Evolutionary conservation across 805 yeast genomes (phyloP).

Genomic region (Barnettozyma californica): DNA sequence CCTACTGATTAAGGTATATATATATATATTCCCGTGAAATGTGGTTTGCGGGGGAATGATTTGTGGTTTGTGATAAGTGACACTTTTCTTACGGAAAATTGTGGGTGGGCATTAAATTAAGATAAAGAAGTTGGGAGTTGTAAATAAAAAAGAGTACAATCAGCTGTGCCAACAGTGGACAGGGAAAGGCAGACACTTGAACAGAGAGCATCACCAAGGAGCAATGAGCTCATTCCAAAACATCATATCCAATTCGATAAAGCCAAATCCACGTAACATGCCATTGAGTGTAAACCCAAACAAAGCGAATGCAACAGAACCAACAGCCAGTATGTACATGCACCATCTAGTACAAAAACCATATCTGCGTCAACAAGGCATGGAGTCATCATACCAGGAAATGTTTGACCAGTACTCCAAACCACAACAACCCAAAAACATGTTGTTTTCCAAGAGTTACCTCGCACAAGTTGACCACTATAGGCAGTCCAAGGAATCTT

Average conservation of each 20-base stretch:
- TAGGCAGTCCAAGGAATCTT: background rate
- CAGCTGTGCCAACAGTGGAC: background rate
- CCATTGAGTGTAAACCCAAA: background rate
- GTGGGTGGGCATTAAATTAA: background rate
- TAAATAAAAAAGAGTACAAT: background rate
- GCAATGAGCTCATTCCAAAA: background rate
- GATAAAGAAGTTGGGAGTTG: background rate
- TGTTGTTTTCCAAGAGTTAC: background rate
- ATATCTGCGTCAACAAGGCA: background rate
- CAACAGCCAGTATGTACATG: background rate
- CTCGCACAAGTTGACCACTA: background rate
- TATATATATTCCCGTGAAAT: background rate
- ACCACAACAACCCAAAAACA: background rate
- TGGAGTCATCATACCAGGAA: constrained; percentile 1
- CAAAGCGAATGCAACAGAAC: background rate
- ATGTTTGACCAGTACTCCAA: constrained; percentile 3
- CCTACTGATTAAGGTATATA: too few species aligned
- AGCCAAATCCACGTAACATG: background rate
- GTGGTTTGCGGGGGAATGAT: background rate
- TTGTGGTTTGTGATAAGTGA: background rate
- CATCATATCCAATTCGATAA: background rate
- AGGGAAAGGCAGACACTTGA: background rate
- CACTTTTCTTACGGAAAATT: background rate
- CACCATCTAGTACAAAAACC: background rate
- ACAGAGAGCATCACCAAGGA: background rate